Evolutionary conservation across 345 rosid species (phyloP).

Genomic region (Limnanthes douglasii): DNA sequence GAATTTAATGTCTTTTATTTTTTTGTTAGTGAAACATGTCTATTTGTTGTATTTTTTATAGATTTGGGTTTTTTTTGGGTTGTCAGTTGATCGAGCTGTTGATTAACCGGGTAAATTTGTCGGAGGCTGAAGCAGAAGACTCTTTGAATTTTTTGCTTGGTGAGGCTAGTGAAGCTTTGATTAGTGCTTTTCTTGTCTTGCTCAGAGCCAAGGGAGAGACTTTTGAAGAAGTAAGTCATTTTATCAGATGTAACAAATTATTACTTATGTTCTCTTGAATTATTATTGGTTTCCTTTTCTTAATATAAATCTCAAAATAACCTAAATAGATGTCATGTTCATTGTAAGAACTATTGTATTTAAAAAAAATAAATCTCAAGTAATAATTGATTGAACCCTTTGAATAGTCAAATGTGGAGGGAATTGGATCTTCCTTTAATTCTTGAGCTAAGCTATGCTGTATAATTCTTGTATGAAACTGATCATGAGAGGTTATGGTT

Average conservation of each 20-base stretch:
- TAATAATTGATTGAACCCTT: too few relatives aligned
- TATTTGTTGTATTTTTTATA: background rate
- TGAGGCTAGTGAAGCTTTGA: conserved; percentile 50
- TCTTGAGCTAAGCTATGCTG: too few relatives aligned
- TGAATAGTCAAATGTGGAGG: background rate
- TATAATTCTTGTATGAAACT: too few relatives aligned
- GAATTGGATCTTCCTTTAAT: too few relatives aligned
- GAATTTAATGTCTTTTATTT: background rate
- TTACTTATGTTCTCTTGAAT: background rate
- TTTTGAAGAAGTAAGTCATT: conserved; percentile 51
- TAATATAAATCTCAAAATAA: background rate
- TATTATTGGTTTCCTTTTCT: background rate
- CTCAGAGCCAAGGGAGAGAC: conserved; percentile 97
- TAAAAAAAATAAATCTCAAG: too few relatives aligned
- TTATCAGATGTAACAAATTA: background rate
- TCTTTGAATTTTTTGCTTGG: conserved; percentile 45
- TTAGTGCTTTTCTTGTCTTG: conserved; percentile 80
- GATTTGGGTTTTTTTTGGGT: background rate
- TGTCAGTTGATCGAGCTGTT: conserved; percentile 48
- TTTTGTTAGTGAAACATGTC: background rate
- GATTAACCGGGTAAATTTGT: conserved; percentile 48
- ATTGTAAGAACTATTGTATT: too few relatives aligned
- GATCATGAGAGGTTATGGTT: conserved; percentile 1
- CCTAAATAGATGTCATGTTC: background rate
- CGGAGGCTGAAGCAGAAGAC: conserved; percentile 65